Evolutionary conservation across 1,284 basidiomycete genomes (phyloP).

Genomic region (Tilletia setariae): DNA sequence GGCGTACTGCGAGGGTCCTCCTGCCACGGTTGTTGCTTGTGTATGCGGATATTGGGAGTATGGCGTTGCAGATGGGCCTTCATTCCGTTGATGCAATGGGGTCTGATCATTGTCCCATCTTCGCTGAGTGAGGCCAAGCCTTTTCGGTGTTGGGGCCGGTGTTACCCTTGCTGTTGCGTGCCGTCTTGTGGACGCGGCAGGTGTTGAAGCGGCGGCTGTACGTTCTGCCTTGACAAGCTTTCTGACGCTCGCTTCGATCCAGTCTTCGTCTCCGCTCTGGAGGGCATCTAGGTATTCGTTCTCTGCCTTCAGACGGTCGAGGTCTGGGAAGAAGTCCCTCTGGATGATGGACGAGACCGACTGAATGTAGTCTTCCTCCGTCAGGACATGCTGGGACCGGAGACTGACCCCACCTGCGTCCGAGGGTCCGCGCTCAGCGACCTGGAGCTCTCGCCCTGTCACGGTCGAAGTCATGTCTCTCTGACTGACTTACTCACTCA

Average conservation of each 20-base stretch:
- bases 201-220: not conserved
- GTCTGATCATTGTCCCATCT: constrained; percentile 14
- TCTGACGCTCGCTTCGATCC: constrained; percentile 12
- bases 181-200: not conserved
- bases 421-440: not conserved
- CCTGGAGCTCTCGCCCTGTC: no score
- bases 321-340: constrained; percentile 85
- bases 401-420: constrained; percentile 9
- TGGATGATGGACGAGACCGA: constrained; percentile 90
- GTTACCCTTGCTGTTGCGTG: not conserved
- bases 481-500: no score
- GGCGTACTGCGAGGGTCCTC: not conserved
- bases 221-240: constrained; percentile 15
- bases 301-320: constrained; percentile 41
- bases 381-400: constrained; percentile 42
- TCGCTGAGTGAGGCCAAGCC: not conserved
- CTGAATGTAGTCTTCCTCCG: constrained; percentile 87
- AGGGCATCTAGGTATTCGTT: constrained; percentile 48
- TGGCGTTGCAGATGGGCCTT: not conserved
- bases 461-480: no score
- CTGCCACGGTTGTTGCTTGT: constrained; percentile 15
- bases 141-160: not conserved
- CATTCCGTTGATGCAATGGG: not conserved
- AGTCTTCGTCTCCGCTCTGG: constrained; percentile 20
- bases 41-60: constrained; percentile 17